Percentiles rank a stretch among this genome's conserved stretches.
phyloP scores from a whole-genome alignment of 139 green algal species.

The Chlorella sp. region DNA sequence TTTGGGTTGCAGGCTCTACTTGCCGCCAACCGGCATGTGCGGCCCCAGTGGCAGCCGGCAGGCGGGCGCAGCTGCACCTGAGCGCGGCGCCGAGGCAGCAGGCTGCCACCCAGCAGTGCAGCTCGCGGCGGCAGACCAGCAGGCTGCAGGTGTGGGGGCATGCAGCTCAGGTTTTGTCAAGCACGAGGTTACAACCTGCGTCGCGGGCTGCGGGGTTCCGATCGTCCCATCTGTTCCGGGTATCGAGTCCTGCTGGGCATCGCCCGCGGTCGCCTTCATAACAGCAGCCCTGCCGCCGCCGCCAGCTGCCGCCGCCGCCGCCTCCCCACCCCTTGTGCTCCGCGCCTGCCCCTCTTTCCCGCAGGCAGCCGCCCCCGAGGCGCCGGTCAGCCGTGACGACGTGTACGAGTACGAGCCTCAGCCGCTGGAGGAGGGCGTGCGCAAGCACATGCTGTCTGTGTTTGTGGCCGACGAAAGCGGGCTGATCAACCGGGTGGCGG shows the following conservation, averaged over 20 bases:
- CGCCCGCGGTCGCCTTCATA: too few species aligned
- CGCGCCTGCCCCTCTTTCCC: not conserved
- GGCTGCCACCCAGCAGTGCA: not conserved
- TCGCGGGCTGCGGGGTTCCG: too few species aligned
- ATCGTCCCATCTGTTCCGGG: too few species aligned
- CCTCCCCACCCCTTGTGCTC: not conserved
- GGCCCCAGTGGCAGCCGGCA: not conserved
- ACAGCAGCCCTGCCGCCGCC: not conserved
- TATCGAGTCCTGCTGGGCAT: too few species aligned
- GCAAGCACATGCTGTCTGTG: conserved; percentile 94
- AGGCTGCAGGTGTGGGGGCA: conserved; percentile 21
- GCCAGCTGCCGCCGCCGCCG: conserved; percentile 11
- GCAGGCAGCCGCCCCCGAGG: conserved; percentile 13
- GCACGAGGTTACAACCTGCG: too few species aligned
- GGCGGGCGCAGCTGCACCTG: not conserved
- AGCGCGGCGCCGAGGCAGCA: not conserved
- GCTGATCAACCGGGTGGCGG: conserved; percentile 97
- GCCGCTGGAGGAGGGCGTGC: conserved; percentile 81
- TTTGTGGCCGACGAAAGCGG: conserved; percentile 98
- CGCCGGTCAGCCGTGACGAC: not conserved
- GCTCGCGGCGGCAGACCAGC: not conserved
- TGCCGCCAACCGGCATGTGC: not conserved
- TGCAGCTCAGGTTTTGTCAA: not conserved
- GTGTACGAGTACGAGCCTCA: conserved; percentile 70
- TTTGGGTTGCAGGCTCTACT: conserved; percentile 4